Evolutionary conservation across 2,329 filamentous ascomycete species (phyloP).

Genomic region (Penicillium sp.): DNA sequence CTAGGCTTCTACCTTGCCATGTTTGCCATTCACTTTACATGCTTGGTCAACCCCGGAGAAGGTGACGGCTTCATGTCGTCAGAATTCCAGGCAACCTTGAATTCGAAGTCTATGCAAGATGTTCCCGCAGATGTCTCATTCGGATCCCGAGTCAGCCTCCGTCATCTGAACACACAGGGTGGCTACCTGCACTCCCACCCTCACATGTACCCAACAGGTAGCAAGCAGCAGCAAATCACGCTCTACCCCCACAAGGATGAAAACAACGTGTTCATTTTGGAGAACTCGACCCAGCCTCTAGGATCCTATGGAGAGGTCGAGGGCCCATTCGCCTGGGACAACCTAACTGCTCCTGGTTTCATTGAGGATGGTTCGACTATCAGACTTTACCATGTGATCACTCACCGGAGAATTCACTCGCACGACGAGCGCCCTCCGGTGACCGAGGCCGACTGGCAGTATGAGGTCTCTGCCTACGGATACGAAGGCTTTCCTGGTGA

Average conservation of each 20-base stretch:
- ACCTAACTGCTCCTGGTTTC: conserved; percentile 59
- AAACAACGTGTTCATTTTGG: conserved; percentile 91
- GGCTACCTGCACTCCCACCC: conserved; percentile 96
- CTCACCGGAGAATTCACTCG: conserved; percentile 87
- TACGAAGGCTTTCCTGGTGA: conserved; percentile 97
- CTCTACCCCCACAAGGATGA: conserved; percentile 99
- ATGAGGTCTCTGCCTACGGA: conserved; percentile 93
- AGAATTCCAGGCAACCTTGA: conserved; percentile 96
- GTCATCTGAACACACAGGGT: conserved; percentile 95
- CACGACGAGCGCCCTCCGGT: conserved; percentile 85
- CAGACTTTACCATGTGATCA: conserved; percentile 78
- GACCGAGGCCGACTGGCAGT: conserved; percentile 89
- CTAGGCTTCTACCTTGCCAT: conserved; percentile 89
- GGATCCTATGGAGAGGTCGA: conserved; percentile 74
- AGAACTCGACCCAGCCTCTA: conserved; percentile 93
- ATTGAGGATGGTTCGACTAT: conserved; percentile 79
- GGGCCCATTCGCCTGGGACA: conserved; percentile 82
- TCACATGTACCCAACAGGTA: conserved; percentile 96
- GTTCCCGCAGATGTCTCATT: conserved; percentile 88
- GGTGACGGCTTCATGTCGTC: conserved; percentile 99
- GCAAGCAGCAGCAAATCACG: conserved; percentile 98
- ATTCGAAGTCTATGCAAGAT: conserved; percentile 94
- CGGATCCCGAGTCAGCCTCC: conserved; percentile 80
- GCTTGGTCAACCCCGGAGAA: conserved; percentile 90
- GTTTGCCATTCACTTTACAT: conserved; percentile 96